Conservation (phyloP, 306 rosid species). For the Vigna mungo region DNA sequence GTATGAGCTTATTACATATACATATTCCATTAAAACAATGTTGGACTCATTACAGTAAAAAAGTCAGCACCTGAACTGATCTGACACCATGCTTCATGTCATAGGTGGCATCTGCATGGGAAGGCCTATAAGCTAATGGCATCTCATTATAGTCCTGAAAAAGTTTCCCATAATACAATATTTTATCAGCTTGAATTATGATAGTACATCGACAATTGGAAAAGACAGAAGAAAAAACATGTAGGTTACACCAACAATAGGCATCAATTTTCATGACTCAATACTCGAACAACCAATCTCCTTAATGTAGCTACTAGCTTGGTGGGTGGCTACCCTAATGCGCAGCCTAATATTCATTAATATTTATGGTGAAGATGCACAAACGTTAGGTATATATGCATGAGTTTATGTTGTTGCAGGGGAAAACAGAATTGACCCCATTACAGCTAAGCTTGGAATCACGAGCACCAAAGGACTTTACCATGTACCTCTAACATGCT, state of each 20-base stretch:
- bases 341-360: constrained; percentile 19
- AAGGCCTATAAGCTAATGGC: constrained; percentile 92
- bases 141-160: constrained; percentile 92
- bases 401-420: background rate
- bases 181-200: background rate
- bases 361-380: background rate
- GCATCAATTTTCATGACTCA: constrained; percentile 16
- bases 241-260: constrained; percentile 43
- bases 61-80: constrained; percentile 82
- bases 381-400: constrained; percentile 21
- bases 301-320: background rate
- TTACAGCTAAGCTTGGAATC: constrained; percentile 62
- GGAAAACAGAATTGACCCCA: constrained; percentile 51
- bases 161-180: constrained; percentile 13
- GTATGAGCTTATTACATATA: constrained; percentile 34
- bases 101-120: constrained; percentile 98
- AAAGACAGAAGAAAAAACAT: constrained; percentile 43
- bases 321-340: background rate
- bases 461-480: constrained; percentile 44
- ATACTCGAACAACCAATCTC: constrained; percentile 16
- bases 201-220: constrained; percentile 21
- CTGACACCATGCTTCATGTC: constrained; percentile 97
- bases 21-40: constrained; percentile 31
- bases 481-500: constrained; percentile 52
- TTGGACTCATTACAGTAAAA: constrained; percentile 15